These are phyloP conservation scores for Cajanus cajan DNA, from an alignment of 306 rosid species.

Conservation along the genomic window DNA sequence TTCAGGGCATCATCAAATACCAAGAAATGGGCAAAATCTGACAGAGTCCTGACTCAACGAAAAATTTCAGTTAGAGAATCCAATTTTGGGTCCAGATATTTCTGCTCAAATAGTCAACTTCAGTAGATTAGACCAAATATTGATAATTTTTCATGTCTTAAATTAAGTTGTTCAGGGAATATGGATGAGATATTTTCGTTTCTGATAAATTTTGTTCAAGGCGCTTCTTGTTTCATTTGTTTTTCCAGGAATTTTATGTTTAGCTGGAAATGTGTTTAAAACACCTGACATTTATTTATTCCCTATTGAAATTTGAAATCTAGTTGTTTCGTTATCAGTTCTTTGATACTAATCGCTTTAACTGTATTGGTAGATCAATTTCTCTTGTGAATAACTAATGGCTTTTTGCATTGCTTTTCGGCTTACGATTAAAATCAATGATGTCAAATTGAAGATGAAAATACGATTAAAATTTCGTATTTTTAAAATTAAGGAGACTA, in stretches of 20 bases:
- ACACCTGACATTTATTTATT: conserved; percentile 33
- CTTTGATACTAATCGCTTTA: background rate
- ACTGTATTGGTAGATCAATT: background rate
- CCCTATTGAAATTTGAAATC: conserved; percentile 27
- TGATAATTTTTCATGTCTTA: conserved; percentile 41
- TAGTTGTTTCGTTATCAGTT: background rate
- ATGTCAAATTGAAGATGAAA: too few species aligned
- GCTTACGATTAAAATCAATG: too few species aligned
- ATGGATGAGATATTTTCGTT: conserved; percentile 33
- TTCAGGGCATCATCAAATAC: conserved; percentile 52
- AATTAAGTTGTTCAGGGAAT: conserved; percentile 37
- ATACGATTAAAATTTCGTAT: too few species aligned
- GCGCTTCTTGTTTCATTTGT: conserved; percentile 32
- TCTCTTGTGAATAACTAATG: background rate
- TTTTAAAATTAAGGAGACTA: too few species aligned
- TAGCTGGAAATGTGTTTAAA: conserved; percentile 38
- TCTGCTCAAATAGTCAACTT: conserved; percentile 38
- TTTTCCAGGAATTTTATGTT: conserved; percentile 23
- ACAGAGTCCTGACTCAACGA: conserved; percentile 43
- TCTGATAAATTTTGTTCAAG: conserved; percentile 31
- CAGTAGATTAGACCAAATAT: conserved; percentile 35
- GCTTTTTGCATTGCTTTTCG: background rate
- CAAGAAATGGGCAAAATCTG: conserved; percentile 59
- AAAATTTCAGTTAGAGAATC: conserved; percentile 30
- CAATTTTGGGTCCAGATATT: conserved; percentile 55